A percentile compares a stretch with the other conserved stretches of the same genome.
Evolutionary conservation across 73 alveolate genomes (phyloP).

Genomic region (Paramecium tetraurelia): DNA sequence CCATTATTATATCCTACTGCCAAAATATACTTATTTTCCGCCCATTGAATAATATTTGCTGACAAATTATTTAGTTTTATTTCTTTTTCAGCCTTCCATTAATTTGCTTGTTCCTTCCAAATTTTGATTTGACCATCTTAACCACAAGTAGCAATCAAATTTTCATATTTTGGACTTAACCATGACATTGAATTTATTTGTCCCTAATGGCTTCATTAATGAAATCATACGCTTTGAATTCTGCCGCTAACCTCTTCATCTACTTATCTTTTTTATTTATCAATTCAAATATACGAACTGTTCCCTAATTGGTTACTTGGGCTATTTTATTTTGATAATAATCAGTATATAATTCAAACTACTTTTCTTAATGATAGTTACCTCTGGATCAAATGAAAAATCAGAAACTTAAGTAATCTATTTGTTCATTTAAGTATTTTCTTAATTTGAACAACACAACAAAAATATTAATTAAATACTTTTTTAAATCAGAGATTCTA

Average conservation of each 20-base stretch:
- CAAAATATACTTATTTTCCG: background rate
- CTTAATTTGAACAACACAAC: background rate
- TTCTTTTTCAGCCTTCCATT: background rate
- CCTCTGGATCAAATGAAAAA: background rate
- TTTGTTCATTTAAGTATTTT: background rate
- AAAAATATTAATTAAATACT: background rate
- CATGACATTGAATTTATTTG: background rate
- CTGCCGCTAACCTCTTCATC: background rate
- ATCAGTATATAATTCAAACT: background rate
- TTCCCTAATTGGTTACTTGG: background rate
- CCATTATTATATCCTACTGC: slow-evolving; percentile 2
- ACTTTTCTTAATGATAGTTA: background rate
- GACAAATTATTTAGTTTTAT: background rate
- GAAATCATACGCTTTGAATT: background rate
- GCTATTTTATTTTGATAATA: background rate
- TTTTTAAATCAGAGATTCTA: background rate
- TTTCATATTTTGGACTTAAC: background rate
- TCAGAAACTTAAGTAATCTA: background rate
- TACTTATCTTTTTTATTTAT: background rate
- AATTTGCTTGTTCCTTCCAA: background rate
- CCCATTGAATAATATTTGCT: background rate
- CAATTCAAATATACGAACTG: background rate
- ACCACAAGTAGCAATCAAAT: slow-evolving; percentile 32
- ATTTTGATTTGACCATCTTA: background rate
- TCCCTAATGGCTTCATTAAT: slow-evolving; percentile 20